These are phyloP conservation scores for Botrytis paeoniae DNA, from an alignment of 2,329 filamentous ascomycete species.

Conservation along the genomic window DNA sequence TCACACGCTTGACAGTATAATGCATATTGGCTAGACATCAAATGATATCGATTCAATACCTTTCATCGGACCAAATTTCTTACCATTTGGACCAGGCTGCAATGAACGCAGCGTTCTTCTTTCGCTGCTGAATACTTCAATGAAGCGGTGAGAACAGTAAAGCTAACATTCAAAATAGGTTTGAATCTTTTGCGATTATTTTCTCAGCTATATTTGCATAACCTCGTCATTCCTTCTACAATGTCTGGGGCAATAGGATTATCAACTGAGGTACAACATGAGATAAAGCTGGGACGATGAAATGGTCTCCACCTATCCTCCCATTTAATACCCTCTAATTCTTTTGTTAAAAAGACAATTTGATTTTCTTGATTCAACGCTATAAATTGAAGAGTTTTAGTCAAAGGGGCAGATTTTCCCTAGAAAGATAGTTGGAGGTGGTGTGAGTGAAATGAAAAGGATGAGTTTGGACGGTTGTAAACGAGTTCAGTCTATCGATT, in stretches of 20 bases:
- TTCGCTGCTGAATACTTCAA: not conserved
- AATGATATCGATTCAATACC: not conserved
- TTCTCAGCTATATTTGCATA: not conserved
- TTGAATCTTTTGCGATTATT: not conserved
- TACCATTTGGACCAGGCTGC: not conserved
- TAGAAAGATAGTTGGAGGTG: not conserved
- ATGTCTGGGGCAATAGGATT: too few relatives aligned
- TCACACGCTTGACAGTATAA: not conserved
- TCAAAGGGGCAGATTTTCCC: not conserved
- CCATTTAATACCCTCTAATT: not conserved
- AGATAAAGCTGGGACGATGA: too few relatives aligned
- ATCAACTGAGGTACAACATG: too few relatives aligned
- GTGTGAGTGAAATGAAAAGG: not conserved
- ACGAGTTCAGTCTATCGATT: not conserved
- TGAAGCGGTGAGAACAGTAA: not conserved
- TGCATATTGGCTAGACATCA: not conserved
- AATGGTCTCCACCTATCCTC: not conserved
- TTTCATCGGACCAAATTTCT: not conserved
- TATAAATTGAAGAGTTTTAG: fast-evolving
- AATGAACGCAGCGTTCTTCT: too few relatives aligned
- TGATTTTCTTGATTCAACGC: fast-evolving
- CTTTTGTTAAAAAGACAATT: not conserved
- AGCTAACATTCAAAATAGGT: not conserved
- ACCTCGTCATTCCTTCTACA: not conserved
- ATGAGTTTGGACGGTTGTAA: not conserved